Evolutionary conservation across 345 rosid genomes (phyloP), one percentile per base, ranked within the genome.

Genomic region (Euclidium syriacum): DNA sequence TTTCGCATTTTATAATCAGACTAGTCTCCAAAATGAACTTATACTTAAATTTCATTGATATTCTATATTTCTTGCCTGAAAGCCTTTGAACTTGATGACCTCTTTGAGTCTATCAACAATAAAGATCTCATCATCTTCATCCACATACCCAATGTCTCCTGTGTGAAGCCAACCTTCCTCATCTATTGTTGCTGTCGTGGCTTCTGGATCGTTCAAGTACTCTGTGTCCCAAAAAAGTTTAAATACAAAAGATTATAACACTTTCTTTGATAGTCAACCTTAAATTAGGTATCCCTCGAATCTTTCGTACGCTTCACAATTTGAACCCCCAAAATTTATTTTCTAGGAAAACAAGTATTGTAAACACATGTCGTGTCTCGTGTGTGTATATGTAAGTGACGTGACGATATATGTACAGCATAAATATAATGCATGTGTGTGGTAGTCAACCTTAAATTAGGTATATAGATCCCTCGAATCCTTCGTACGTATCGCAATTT

Each of bases 111-210:
- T 75, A 67, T 91, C 98, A 4, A 91, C 84, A 20, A 91, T 88
- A 75, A 85, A 91, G 36, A 91, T 58, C 73, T 91, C 98, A 5
- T 83, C 82, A 11, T 86, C 95, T 9, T 91, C 85, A 43, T 91
- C 98, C 0, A 88, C 90, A 53, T 75, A 91, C 16, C 98, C 98
- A 18, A 91, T 85, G 54, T 88, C 98, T 0, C 98, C 98, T 0
- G 98, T 91, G 75, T 84, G 96, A 23, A 91, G 85, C 98, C 98
- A 91, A 7, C 98, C 96, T 26, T 91, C 86, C 3, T 64, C 35
- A 11, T 91, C 98, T 55, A 91, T 81, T 63, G 95, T 88, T 27
- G 65, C 66, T 3, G 83, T 65, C 1, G 98, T 91, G 10, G 98
- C 84, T 61, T 75, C 83, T 1, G 72, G 44, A 38, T 91, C 90